A percentile compares a stretch with the other conserved stretches of the same genome.
phyloP scores from a whole-genome alignment of 208 protist species.

The Wallacemonas sp. region DNA sequence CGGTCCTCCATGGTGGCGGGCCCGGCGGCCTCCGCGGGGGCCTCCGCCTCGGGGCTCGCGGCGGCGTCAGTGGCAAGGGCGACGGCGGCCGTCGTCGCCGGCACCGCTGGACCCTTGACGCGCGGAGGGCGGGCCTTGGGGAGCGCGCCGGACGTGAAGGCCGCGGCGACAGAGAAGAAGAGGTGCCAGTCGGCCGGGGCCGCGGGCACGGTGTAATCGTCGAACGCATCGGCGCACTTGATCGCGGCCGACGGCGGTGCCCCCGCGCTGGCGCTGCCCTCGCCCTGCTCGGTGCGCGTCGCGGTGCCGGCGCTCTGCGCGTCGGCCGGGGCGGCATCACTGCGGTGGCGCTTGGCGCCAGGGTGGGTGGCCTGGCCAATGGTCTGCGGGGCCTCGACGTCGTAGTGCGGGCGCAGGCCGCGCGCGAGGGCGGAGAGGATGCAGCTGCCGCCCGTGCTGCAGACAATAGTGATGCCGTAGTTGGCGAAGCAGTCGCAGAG shows the following conservation, averaged over 20 bases:
- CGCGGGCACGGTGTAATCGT: conserved; percentile 30
- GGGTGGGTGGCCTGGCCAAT: conserved; percentile 20
- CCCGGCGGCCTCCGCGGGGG: conserved; percentile 8
- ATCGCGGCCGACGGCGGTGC: conserved; percentile 5
- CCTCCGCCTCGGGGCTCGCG: too few species aligned
- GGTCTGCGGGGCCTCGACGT: conserved; percentile 13
- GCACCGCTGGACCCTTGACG: not conserved
- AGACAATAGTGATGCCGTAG: conserved; percentile 59
- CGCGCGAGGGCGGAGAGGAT: conserved; percentile 53
- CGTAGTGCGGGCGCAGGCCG: conserved; percentile 50
- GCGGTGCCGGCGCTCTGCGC: conserved; percentile 21
- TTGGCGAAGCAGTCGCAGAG: conserved; percentile 59
- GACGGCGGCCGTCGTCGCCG: not conserved
- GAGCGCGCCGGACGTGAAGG: conserved; percentile 51
- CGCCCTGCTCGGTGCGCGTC: conserved; percentile 12
- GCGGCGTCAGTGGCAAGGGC: not conserved
- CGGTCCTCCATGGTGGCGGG: conserved; percentile 29
- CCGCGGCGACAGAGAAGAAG: conserved; percentile 60
- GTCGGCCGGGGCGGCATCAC: not conserved
- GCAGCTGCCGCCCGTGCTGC: conserved; percentile 63
- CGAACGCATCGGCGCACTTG: conserved; percentile 22
- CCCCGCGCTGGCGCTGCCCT: not conserved
- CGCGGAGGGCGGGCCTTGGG: conserved; percentile 9
- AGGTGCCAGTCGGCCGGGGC: conserved; percentile 57
- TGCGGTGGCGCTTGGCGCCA: conserved; percentile 23